Base-by-base conservation (phyloP, 1,139 yeast genomes). In the Hansenula anomala region DNA sequence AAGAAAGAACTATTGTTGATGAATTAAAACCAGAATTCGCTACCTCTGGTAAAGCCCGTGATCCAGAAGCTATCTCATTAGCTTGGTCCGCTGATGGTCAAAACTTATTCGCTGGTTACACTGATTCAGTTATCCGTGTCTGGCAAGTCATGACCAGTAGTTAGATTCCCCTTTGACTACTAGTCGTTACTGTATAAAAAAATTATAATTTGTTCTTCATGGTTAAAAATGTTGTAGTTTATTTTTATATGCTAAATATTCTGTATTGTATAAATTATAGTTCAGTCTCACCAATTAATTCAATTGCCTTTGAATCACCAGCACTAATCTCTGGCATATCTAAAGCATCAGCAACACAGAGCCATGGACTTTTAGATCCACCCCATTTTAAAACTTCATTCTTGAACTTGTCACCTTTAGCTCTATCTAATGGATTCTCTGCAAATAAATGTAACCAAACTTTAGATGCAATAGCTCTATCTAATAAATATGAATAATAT, bases 51-150 rank as follows among this genome's bases (percentile, higher is more conserved):
- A 80, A 82, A 75, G 90, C 95, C 61, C 87, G 88, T 80, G 96
- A 88, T 77, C 98, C 98, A 69, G 96, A 89, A 74, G 95, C 96
- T 69, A 78, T 92, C 70, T 90, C 97, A 58, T 84, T 92, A 69
- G 89, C 97, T 69, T 92, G 99, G 99, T 90, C 97, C 64, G 95
- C 96, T 73, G 98, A 92, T 65, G 98, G 98, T 72, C 97, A 90
- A 81, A 89, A 87, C 85, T 83, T 92, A 75, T 92, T 89, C 70
- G 96, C 97, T 63, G 99, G 99, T 81, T 92, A 92, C 96, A 90
- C 97, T 66, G 99, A 92, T 76, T 88, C 88, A 80, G 80, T 85
- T 67, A 90, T 92, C 81, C 92, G 98, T 80, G 98, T 90, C 75
- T 92, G 97, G 97, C 97, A 92, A 83, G 96, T 92, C 64, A 90